Evolutionary conservation across 352 stramenopile species (phyloP).

Genomic region (Pythium chondricola): DNA sequence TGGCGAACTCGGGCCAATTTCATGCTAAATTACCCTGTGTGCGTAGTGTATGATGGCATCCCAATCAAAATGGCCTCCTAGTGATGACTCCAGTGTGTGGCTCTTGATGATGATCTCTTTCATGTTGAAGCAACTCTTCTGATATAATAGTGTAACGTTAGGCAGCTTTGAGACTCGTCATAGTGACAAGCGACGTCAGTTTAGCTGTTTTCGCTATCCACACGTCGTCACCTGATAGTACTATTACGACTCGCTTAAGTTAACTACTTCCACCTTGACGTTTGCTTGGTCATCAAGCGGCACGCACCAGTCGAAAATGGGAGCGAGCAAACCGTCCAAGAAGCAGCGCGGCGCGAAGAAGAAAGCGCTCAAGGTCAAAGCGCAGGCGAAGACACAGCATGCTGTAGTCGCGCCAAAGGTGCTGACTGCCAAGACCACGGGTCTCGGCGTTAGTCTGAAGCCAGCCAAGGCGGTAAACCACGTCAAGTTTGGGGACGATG

Average conservation of each 20-base stretch:
- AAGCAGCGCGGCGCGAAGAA: slow-evolving; percentile 77
- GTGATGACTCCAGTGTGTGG: too few species aligned
- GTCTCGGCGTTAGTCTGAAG: slow-evolving; percentile 13
- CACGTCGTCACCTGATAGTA: too few species aligned
- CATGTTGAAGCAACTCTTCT: too few species aligned
- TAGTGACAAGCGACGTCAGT: too few species aligned
- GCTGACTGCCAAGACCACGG: slow-evolving; percentile 1
- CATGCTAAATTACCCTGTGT: too few species aligned
- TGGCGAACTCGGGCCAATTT: background rate
- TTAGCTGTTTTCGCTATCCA: too few species aligned
- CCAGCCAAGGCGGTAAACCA: slow-evolving; percentile 31
- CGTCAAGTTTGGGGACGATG: slow-evolving; percentile 63
- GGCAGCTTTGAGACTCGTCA: too few species aligned
- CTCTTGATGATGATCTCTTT: too few species aligned
- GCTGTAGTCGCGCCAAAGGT: background rate
- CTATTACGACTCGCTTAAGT: background rate
- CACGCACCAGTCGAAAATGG: slow-evolving; percentile 23
- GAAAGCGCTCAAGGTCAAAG: slow-evolving; percentile 22
- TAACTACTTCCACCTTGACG: slow-evolving; percentile 4
- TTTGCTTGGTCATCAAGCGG: slow-evolving; percentile 7
- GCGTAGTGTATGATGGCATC: too few species aligned
- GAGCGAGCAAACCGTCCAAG: slow-evolving; percentile 56
- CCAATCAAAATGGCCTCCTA: too few species aligned
- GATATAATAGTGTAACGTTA: too few species aligned
- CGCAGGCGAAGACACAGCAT: too few species aligned